phyloP scores from a whole-genome alignment of 805 yeast genomes.

The Lipomyces yamanashiensis region DNA sequence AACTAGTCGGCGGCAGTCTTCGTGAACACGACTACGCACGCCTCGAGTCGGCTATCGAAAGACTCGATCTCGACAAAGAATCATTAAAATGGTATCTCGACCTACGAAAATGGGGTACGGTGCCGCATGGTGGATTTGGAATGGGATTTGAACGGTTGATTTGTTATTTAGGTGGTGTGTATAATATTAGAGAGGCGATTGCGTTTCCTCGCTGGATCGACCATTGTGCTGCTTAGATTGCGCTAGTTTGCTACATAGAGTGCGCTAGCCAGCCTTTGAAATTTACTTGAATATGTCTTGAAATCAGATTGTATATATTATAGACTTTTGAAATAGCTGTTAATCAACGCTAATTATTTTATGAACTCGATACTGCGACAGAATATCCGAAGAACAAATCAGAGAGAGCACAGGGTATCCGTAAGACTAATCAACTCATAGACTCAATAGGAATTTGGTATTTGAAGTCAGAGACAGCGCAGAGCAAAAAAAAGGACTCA shows the following conservation, averaged over 20 bases:
- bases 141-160: slow-evolving; percentile 89
- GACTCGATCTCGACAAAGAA: slow-evolving; percentile 58
- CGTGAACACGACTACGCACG: slow-evolving; percentile 70
- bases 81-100: slow-evolving; percentile 80
- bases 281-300: no score
- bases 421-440: no score
- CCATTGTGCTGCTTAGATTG: slow-evolving; percentile 42
- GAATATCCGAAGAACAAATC: no score
- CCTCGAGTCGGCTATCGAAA: slow-evolving; percentile 56
- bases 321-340: no score
- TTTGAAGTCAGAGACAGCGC: background rate
- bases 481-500: background rate
- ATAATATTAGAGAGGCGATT: slow-evolving; percentile 82
- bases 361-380: no score
- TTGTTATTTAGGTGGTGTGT: slow-evolving; percentile 71
- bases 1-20: slow-evolving; percentile 89
- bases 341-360: no score
- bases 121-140: slow-evolving; percentile 98
- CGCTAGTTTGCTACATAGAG: slow-evolving; percentile 10
- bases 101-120: slow-evolving; percentile 73
- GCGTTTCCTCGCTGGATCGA: slow-evolving; percentile 81
- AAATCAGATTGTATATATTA: no score
- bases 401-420: no score
- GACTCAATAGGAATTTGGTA: background rate
- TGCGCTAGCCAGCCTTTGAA: background rate